A percentile compares a stretch with the other conserved stretches of the same genome.
Evolutionary conservation across 2,329 filamentous ascomycete species (phyloP).

Genomic region (Madurella fahalii): DNA sequence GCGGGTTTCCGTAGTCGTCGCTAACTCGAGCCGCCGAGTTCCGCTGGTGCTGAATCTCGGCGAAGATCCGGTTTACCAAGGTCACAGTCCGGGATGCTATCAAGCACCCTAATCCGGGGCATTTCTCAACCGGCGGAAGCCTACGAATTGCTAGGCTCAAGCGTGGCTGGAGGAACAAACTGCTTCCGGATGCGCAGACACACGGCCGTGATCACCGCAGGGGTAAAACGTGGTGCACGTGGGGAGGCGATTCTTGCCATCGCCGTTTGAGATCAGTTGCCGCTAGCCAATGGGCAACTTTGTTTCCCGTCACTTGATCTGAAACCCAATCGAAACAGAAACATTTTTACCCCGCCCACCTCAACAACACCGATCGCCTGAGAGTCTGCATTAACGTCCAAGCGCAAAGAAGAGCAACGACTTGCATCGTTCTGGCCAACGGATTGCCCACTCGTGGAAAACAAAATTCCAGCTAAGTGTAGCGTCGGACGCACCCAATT

Average conservation of each 20-base stretch:
- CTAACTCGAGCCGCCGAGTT: no score
- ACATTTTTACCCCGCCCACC: constrained; percentile 14
- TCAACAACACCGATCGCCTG: not conserved
- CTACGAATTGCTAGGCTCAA: not conserved
- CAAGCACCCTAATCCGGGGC: no score
- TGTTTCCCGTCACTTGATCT: constrained; percentile 24
- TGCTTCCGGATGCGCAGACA: not conserved
- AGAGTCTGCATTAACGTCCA: not conserved
- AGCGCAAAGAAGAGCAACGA: not conserved
- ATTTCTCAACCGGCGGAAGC: no score
- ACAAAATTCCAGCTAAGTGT: no score
- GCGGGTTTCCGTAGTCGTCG: no score
- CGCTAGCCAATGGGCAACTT: constrained; percentile 6
- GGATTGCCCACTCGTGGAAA: no score
- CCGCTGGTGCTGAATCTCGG: no score
- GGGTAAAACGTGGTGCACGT: constrained; percentile 27
- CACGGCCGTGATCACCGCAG: constrained; percentile 15
- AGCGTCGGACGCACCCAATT: no score
- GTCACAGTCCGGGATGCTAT: no score
- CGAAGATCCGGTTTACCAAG: no score
- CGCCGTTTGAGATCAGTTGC: not conserved
- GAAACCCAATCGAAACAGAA: constrained; percentile 27
- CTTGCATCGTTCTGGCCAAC: not conserved
- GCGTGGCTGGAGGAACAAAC: not conserved
- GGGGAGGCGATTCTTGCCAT: constrained; percentile 17